Base-by-base conservation (phyloP, 345 rosid genomes). In the Gossypium herbaceum region DNA sequence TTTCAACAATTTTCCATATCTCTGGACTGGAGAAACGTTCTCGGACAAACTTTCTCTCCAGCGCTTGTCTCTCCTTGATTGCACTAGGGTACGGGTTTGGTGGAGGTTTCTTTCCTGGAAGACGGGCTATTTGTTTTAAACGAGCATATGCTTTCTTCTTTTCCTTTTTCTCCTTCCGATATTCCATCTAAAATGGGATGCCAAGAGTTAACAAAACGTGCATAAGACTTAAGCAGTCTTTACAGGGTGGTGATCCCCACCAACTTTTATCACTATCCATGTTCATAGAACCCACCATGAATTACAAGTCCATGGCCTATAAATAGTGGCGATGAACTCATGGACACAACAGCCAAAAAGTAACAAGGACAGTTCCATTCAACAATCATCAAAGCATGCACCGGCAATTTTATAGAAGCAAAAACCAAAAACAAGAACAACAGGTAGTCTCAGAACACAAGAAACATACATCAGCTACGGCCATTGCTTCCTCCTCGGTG, bases 61-160 rank as follows among this genome's bases (percentile, higher is more conserved):
- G 86, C 3, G 79, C 86, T 85, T 88, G 94, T 61, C 82, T 81
- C 79, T 86, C 96, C 73, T 83, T 89, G n/a, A 86, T 77, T 22
- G 89, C 78, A 80, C 91, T 90, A 25, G 87, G 85, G 81, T 84
- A 91, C 5, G 96, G 97, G 81, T 87, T 89, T 27, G 96, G 96
- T 47, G 96, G 96, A 41, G 92, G 96, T 29, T 24, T 79, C 81
- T 88, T 95, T 25, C 93, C 94, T 80, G 81, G 93, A 50, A 85
- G 54, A 74, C 76, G 81, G 1, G 93, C 85, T 48, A 91, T 87
- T 82, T 87, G 81, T 79, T 85, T 93, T 83, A 95, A 60, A 50
- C 88, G 86, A 47, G 80, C 52, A 86, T 91, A 89, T 4, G 99
- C 97, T 78, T 76, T 82, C 90, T 87, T 91, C 82, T 81, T 89